phyloP scores from a whole-genome alignment of 1,139 yeast genomes.

The Sugiyamaella pinicola region DNA sequence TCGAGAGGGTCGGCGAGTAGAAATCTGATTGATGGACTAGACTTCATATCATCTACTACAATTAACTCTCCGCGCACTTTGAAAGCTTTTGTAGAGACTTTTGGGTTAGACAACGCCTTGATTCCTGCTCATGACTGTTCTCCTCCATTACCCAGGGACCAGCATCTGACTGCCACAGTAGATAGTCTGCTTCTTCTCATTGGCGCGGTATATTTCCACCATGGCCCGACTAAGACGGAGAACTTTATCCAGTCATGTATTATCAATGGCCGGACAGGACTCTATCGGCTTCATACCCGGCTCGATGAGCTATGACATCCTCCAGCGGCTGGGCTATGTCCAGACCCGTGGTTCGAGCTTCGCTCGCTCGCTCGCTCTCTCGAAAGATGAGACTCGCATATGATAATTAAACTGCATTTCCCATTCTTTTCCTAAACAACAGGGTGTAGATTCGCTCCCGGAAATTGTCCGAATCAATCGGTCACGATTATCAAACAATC shows the following conservation, averaged over 20 bases:
- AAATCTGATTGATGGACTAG: conserved; percentile 16
- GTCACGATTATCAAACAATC: too few species aligned
- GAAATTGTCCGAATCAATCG: too few species aligned
- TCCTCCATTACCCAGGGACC: neutral
- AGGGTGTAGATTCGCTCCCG: too few species aligned
- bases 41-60: conserved; percentile 1
- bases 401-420: too few species aligned
- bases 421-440: too few species aligned
- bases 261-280: conserved; percentile 18
- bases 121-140: neutral
- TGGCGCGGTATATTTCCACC: conserved; percentile 20
- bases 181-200: conserved; percentile 16
- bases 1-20: conserved; percentile 13
- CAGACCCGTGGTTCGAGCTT: neutral
- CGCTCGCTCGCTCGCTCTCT: too few species aligned
- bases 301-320: neutral
- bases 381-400: too few species aligned
- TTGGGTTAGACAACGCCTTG: conserved; percentile 18
- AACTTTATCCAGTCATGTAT: conserved; percentile 15
- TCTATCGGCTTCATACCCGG: conserved; percentile 16
- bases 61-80: conserved; percentile 6
- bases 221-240: conserved; percentile 16
- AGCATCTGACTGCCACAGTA: conserved; percentile 8
- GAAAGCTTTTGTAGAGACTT: conserved; percentile 14
- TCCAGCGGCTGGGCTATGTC: neutral